A percentile compares a stretch with the other conserved stretches of the same genome.
Evolutionary conservation across 2,329 filamentous ascomycete species (phyloP).

Genomic region (Aureobasidium sp.): DNA sequence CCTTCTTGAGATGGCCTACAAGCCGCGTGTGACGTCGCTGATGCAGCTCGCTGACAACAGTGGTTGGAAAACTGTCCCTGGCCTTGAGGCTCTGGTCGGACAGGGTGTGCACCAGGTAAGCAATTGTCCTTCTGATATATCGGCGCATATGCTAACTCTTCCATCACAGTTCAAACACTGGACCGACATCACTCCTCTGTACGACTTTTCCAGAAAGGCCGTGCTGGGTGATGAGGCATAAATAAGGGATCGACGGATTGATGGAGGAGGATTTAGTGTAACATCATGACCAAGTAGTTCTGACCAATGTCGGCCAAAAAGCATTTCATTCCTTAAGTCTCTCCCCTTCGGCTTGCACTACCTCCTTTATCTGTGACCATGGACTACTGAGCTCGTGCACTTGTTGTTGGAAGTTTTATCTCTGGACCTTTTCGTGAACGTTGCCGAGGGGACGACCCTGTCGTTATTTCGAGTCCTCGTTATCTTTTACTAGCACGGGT

Average conservation of each 20-base stretch:
- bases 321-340: neutral
- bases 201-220: conserved; percentile 57
- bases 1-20: conserved; percentile 94
- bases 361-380: neutral
- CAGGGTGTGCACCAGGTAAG: conserved; percentile 75
- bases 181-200: conserved; percentile 73
- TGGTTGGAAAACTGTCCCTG: conserved; percentile 78
- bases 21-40: conserved; percentile 71
- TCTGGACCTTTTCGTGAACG: neutral
- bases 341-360: neutral
- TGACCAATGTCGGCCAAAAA: neutral
- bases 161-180: conserved; percentile 53
- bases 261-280: neutral
- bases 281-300: neutral
- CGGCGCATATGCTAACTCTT: conserved; percentile 43
- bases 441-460: neutral
- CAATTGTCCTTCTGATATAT: conserved; percentile 32
- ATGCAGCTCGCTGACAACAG: conserved; percentile 75
- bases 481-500: neutral
- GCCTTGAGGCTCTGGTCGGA: conserved; percentile 79
- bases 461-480: neutral
- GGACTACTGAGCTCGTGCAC: neutral
- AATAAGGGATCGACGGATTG: neutral
- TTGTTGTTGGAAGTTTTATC: neutral
- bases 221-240: conserved; percentile 26